These are phyloP conservation scores for Jacaranda copaia DNA, from an alignment of 257 asterid species.

Conservation along the genomic window DNA sequence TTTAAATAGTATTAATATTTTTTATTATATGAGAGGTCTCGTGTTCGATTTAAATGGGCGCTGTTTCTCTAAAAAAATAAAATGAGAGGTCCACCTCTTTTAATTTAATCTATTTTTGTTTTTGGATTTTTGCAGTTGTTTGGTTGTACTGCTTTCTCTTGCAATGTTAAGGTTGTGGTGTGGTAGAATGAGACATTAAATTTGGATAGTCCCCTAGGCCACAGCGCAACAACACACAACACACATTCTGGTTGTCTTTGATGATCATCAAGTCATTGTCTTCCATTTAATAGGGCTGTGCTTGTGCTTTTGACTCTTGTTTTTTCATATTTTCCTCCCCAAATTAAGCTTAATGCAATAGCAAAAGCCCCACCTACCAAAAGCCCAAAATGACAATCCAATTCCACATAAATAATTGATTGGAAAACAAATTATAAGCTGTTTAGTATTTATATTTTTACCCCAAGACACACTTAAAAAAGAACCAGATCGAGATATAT, in stretches of 20 bases:
- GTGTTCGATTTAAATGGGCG: too few relatives aligned
- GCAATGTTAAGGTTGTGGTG: slow-evolving; percentile 35
- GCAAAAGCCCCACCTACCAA: slow-evolving; percentile 16
- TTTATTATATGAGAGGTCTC: too few relatives aligned
- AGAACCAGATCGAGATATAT: too few relatives aligned
- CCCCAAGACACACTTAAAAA: too few relatives aligned
- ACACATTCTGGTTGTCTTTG: slow-evolving; percentile 39
- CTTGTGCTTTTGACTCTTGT: too few relatives aligned
- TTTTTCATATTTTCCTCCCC: not conserved
- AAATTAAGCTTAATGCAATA: slow-evolving; percentile 21
- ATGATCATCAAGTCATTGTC: slow-evolving; percentile 36
- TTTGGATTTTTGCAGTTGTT: slow-evolving; percentile 46
- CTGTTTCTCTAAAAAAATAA: not conserved
- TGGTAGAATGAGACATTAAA: slow-evolving; percentile 38
- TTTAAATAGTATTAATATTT: too few relatives aligned
- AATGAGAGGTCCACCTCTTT: slow-evolving; percentile 35
- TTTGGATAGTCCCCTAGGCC: slow-evolving; percentile 26
- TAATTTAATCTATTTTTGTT: not conserved
- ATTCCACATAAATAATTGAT: too few relatives aligned
- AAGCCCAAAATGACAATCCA: slow-evolving; percentile 8
- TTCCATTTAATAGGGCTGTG: slow-evolving; percentile 12
- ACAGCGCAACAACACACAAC: slow-evolving; percentile 34
- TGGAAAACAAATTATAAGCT: not conserved
- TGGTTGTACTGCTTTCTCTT: slow-evolving; percentile 38
- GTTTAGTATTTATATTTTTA: too few relatives aligned